Conservation (phyloP, 2,329 filamentous ascomycete species). For the Achaetomium macrosporum region DNA sequence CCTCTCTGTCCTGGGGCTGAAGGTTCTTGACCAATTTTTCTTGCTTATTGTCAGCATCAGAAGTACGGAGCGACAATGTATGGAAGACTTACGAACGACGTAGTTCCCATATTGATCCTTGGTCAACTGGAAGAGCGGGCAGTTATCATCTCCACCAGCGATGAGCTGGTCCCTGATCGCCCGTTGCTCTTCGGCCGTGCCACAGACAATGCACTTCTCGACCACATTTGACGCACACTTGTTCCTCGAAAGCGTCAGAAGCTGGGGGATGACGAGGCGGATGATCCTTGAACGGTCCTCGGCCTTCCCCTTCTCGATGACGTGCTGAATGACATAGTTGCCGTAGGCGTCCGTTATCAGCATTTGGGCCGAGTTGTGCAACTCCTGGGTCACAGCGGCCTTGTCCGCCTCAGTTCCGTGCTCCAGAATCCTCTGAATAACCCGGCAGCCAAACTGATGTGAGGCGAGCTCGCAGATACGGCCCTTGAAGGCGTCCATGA, state of each 20-base stretch:
- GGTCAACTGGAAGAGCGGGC: slow-evolving; percentile 70
- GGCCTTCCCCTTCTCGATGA: slow-evolving; percentile 70
- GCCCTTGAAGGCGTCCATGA: slow-evolving; percentile 73
- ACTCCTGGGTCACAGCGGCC: slow-evolving; percentile 66
- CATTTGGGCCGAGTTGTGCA: slow-evolving; percentile 64
- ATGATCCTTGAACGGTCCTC: slow-evolving; percentile 71
- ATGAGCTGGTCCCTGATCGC: slow-evolving; percentile 62
- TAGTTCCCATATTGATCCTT: slow-evolving; percentile 94
- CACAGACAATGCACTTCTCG: slow-evolving; percentile 78
- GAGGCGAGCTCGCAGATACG: slow-evolving; percentile 68
- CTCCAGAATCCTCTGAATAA: slow-evolving; percentile 89
- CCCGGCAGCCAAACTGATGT: slow-evolving; percentile 83
- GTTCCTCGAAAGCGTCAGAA: slow-evolving; percentile 78
- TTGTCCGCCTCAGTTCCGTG: slow-evolving; percentile 68
- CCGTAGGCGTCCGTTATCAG: slow-evolving; percentile 86
- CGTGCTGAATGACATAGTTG: slow-evolving; percentile 93
- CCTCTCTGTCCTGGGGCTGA: slow-evolving; percentile 51
- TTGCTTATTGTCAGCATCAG: slow-evolving; percentile 34
- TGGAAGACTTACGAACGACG: slow-evolving; percentile 74
- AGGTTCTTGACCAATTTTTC: slow-evolving; percentile 72
- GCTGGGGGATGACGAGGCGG: slow-evolving; percentile 61
- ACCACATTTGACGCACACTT: slow-evolving; percentile 98
- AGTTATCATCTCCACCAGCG: slow-evolving; percentile 54
- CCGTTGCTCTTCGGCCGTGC: slow-evolving; percentile 61
- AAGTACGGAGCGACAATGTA: background rate